Base-by-base conservation (phyloP, 2,329 filamentous ascomycete species). In the Sphaerulina vaccinii region DNA sequence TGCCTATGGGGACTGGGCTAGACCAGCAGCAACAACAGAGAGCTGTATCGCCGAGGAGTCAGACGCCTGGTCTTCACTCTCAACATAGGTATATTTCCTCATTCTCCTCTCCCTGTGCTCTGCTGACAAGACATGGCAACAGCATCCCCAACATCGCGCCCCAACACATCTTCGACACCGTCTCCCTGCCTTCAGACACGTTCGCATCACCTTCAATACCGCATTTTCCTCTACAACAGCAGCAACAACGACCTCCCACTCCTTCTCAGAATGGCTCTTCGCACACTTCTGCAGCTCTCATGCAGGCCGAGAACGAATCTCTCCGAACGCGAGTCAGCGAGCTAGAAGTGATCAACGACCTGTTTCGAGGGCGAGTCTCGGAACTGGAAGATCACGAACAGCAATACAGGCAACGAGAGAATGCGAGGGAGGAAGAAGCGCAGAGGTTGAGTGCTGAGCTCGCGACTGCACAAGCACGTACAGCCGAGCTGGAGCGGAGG, bases 281-380 rank as follows among this genome's bases (percentile, higher is more conserved):
- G n/a, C n/a, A n/a, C n/a, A n/a, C n/a, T n/a, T n/a, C n/a, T n/a
- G n/a, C n/a, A n/a, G 80, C 95, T 19, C 76, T 90, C 46, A 85
- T 86, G 1, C 82, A 86, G 56, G 96, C 95, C 69, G 88, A 86
- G 56, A 96, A 95, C 69, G 88, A 88, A 4, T 86, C 85, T 44
- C 78, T 97, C n/a, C 95, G 95, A 74, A 99, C 93, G 0, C 85
- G 93, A 36, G 92, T 99, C 27, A 93, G 86, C 62, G 93, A 99
- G 70, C 80, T 99, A 19, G 93, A 99, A 68, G 82, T 99, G 46
- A 96, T 99, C 75, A 96, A 84, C 64, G 80, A 85, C 48, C 72
- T 88, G 16, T 88, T 87, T 68, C 74, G 76, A 39, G 85, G 86
- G 55, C 73, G 75, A 9, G 83, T 96, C 35, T 71, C 84, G 68